Evolutionary conservation across 441 rosid genomes (phyloP).

Genomic region (Euphorbia celastroides): DNA sequence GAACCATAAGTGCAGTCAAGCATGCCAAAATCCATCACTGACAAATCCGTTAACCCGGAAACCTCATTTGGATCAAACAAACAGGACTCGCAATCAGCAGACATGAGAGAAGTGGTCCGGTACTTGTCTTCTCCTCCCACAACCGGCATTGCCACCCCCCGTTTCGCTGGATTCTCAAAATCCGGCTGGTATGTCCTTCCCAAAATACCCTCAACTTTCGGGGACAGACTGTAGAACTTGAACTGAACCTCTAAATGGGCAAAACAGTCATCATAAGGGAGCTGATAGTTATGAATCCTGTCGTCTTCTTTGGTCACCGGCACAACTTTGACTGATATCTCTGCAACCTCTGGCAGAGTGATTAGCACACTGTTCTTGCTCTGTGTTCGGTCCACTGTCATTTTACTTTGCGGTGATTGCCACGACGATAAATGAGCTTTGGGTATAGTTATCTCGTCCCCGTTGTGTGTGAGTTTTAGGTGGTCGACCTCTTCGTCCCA

Average conservation of each 20-base stretch:
- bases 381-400: constrained; percentile 53
- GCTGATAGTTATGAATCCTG: constrained; percentile 50
- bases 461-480: constrained; percentile 50
- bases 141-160: constrained; percentile 72
- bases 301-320: constrained; percentile 80
- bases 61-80: constrained; percentile 9
- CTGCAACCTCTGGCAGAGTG: constrained; percentile 41
- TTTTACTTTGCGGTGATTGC: constrained; percentile 38
- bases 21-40: constrained; percentile 1
- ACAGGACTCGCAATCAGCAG: constrained; percentile 45
- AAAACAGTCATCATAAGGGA: constrained; percentile 59
- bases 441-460: constrained; percentile 37
- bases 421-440: constrained; percentile 49
- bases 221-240: constrained; percentile 51
- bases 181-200: constrained; percentile 69
- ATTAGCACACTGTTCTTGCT: constrained; percentile 51
- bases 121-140: constrained; percentile 62
- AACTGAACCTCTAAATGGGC: constrained; percentile 71
- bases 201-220: constrained; percentile 60
- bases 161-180: constrained; percentile 57
- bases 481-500: constrained; percentile 57
- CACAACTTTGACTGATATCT: constrained; percentile 62
- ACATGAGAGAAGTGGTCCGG: constrained; percentile 48
- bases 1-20: constrained; percentile 8
- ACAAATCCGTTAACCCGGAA: not conserved